Evolutionary conservation across 2,329 filamentous ascomycete genomes (phyloP).

Genomic region (Microdochium paspali): DNA sequence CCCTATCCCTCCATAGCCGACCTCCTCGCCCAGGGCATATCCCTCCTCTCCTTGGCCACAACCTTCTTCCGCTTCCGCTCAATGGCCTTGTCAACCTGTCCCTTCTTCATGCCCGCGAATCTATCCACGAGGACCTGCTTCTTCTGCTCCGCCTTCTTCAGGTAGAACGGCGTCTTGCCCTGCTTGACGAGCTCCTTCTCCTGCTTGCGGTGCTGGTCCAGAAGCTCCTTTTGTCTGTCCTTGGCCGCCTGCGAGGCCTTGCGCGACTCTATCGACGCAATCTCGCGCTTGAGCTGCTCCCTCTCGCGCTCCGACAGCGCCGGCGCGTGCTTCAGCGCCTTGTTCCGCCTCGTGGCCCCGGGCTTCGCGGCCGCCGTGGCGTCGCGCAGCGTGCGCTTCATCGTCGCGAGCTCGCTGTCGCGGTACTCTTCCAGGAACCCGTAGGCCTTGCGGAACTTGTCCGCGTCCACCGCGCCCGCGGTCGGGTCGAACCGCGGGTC

Average conservation of each 20-base stretch:
- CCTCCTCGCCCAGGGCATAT: slow-evolving; percentile 50
- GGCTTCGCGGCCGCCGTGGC: slow-evolving; percentile 30
- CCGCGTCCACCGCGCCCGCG: slow-evolving; percentile 40
- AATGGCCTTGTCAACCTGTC: slow-evolving; percentile 74
- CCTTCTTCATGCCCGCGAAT: slow-evolving; percentile 75
- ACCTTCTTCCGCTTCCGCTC: slow-evolving; percentile 87
- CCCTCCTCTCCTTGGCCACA: slow-evolving; percentile 73
- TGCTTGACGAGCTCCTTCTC: slow-evolving; percentile 80
- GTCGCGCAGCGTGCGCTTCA: slow-evolving; percentile 36
- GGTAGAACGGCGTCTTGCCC: slow-evolving; percentile 87
- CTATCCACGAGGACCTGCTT: slow-evolving; percentile 71
- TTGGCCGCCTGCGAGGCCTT: slow-evolving; percentile 62
- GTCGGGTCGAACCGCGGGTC: slow-evolving; percentile 83
- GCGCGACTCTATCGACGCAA: slow-evolving; percentile 71
- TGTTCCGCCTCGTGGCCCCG: slow-evolving; percentile 53
- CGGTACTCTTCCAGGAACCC: slow-evolving; percentile 83
- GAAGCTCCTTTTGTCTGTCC: slow-evolving; percentile 59
- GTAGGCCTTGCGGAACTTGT: slow-evolving; percentile 63
- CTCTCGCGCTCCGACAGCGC: slow-evolving; percentile 31
- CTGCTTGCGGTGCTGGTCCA: slow-evolving; percentile 66
- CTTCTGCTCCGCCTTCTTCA: slow-evolving; percentile 90
- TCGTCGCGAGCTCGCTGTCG: slow-evolving; percentile 67
- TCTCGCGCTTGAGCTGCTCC: slow-evolving; percentile 60
- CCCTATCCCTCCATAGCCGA: slow-evolving; percentile 11
- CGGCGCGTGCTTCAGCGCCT: slow-evolving; percentile 48